phyloP scores from a whole-genome alignment of 1,284 basidiomycete genomes.

The Heliocybe sulcata region DNA sequence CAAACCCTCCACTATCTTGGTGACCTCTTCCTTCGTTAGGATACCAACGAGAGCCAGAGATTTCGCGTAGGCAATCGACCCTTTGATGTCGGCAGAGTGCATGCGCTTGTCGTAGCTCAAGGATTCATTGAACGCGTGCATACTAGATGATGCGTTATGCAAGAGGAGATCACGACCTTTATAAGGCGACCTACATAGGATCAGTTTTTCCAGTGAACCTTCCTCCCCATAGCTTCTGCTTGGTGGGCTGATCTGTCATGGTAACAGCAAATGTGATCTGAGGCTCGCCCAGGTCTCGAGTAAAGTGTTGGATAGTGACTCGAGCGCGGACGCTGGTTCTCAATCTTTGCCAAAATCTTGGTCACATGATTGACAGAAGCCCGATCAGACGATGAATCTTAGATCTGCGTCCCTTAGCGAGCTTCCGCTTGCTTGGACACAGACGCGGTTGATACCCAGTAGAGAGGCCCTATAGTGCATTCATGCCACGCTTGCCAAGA shows the following conservation, averaged over 20 bases:
- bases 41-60: constrained; percentile 78
- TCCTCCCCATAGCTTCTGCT: constrained; percentile 86
- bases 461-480: too few species aligned
- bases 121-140: constrained; percentile 96
- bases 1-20: constrained; percentile 76
- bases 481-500: too few species aligned
- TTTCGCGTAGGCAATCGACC: constrained; percentile 94
- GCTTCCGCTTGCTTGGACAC: too few species aligned
- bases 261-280: not conserved
- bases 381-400: not conserved
- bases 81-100: constrained; percentile 87
- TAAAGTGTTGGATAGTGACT: not conserved
- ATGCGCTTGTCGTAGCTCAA: constrained; percentile 93
- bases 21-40: constrained; percentile 69
- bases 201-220: constrained; percentile 86
- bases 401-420: not conserved
- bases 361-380: not conserved
- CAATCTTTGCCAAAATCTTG: not conserved
- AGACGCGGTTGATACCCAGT: too few species aligned
- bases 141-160: constrained; percentile 37
- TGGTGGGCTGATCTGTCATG: constrained; percentile 57
- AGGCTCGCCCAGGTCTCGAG: too few species aligned
- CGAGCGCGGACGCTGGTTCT: too few species aligned
- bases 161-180: not conserved
- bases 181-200: constrained; percentile 60